Evolutionary conservation across 192 early-diverging fungal species (phyloP).

Genomic region (Allomyces arbusculus): DNA sequence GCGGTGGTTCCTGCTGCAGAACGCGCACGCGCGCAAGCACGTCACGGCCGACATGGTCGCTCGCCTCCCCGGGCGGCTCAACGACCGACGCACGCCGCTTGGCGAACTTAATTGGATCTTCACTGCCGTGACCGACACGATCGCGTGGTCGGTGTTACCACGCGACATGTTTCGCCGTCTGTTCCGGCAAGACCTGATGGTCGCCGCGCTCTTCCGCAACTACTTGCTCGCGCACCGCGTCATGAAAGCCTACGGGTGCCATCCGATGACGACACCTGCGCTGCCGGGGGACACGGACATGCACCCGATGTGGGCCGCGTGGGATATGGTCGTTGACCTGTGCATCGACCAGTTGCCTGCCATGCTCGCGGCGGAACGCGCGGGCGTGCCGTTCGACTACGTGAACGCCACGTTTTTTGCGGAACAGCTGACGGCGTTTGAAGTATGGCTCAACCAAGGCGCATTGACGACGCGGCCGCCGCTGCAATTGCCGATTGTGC

Average conservation of each 20-base stretch:
- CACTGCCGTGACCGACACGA: constrained; percentile 93
- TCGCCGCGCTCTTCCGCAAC: constrained; percentile 85
- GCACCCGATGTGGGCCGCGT: constrained; percentile 88
- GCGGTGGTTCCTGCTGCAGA: constrained; percentile 73
- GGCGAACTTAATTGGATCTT: constrained; percentile 99
- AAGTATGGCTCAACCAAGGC: constrained; percentile 79
- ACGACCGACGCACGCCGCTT: constrained; percentile 78
- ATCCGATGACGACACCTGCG: constrained; percentile 68
- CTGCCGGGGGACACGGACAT: constrained; percentile 69
- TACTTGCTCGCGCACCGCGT: constrained; percentile 87
- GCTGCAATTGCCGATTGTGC: constrained; percentile 82
- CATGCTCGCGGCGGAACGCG: constrained; percentile 28
- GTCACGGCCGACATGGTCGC: constrained; percentile 74
- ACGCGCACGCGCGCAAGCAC: constrained; percentile 42
- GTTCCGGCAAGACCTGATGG: constrained; percentile 84
- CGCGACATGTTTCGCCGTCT: constrained; percentile 74
- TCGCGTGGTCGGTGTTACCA: constrained; percentile 85
- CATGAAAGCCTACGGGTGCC: constrained; percentile 82
- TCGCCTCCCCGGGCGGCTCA: constrained; percentile 63
- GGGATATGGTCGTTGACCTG: constrained; percentile 88
- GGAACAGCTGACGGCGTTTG: constrained; percentile 91
- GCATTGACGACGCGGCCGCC: constrained; percentile 53
- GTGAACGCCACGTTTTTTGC: constrained; percentile 75
- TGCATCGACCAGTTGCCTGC: constrained; percentile 76
- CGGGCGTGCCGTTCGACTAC: constrained; percentile 32